Evolutionary conservation across 768 basidiomycete species (phyloP).

Genomic region (Mycena latifolia): DNA sequence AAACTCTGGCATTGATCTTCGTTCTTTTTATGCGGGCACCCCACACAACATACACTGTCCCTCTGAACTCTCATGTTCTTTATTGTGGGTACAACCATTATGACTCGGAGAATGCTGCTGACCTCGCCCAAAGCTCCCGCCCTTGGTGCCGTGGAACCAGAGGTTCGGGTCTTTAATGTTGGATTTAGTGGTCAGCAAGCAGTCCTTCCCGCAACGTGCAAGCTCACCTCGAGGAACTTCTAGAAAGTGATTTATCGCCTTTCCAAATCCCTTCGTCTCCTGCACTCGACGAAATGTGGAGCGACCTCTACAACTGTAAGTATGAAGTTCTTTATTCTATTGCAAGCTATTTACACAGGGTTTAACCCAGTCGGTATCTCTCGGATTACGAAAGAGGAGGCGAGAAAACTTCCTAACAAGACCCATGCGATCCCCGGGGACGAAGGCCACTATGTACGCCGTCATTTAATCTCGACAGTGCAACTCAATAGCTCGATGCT

Average conservation of each 20-base stretch:
- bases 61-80: background rate
- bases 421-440: slow-evolving; percentile 12
- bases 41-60: background rate
- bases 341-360: background rate
- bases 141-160: background rate
- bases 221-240: background rate
- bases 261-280: slow-evolving; percentile 28
- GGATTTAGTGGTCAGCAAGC: background rate
- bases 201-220: background rate
- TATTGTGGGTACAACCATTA: background rate
- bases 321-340: background rate
- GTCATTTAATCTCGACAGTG: too few species aligned
- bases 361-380: slow-evolving; percentile 15
- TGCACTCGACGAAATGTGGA: slow-evolving; percentile 11
- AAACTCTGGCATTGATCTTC: background rate
- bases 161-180: background rate
- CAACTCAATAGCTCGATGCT: too few species aligned
- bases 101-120: background rate
- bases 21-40: background rate
- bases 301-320: slow-evolving; percentile 15
- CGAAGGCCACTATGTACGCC: slow-evolving; percentile 17
- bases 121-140: background rate
- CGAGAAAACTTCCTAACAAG: slow-evolving; percentile 12
- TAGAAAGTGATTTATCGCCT: slow-evolving; percentile 22
- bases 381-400: slow-evolving; percentile 5